Conservation (phyloP, 2,329 filamentous ascomycete genomes). For the Pseudocercospora macadamiae region DNA sequence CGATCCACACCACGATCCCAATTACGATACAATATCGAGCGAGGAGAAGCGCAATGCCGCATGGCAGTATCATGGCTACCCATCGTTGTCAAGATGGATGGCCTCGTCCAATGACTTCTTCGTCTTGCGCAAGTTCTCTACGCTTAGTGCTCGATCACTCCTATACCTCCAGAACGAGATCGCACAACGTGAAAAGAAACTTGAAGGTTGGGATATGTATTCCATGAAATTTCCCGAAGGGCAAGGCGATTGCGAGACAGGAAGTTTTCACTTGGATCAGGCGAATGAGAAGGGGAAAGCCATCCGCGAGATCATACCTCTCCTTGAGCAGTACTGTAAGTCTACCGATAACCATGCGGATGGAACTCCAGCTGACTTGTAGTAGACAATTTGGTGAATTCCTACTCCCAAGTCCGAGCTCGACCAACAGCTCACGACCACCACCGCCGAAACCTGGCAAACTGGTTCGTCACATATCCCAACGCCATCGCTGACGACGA, state of each 20-base stretch:
- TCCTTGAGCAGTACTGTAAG: conserved; percentile 19
- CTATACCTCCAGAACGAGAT: conserved; percentile 20
- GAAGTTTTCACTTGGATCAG: background rate
- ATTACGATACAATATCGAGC: too few species aligned
- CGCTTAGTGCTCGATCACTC: conserved; percentile 12
- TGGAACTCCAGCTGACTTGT: too few species aligned
- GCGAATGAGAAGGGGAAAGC: background rate
- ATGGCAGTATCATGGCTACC: conserved; percentile 21
- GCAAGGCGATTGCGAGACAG: conserved; percentile 2
- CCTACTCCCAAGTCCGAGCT: conserved; percentile 5
- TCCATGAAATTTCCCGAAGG: background rate
- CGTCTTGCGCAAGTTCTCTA: conserved; percentile 19
- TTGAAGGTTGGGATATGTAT: conserved; percentile 11
- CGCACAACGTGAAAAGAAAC: conserved; percentile 3
- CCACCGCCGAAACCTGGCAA: conserved; percentile 4
- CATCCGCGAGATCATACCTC: conserved; percentile 8
- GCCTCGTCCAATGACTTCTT: conserved; percentile 18
- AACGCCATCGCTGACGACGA: conserved; percentile 10
- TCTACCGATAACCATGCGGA: too few species aligned
- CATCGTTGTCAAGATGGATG: conserved; percentile 15
- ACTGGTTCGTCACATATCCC: conserved; percentile 3
- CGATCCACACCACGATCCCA: too few species aligned
- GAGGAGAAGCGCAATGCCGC: background rate
- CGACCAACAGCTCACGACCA: background rate
- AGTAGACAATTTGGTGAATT: conserved; percentile 14